Evolutionary conservation across 2,329 filamentous ascomycete genomes (phyloP).

Genomic region (Ophiostoma ips): DNA sequence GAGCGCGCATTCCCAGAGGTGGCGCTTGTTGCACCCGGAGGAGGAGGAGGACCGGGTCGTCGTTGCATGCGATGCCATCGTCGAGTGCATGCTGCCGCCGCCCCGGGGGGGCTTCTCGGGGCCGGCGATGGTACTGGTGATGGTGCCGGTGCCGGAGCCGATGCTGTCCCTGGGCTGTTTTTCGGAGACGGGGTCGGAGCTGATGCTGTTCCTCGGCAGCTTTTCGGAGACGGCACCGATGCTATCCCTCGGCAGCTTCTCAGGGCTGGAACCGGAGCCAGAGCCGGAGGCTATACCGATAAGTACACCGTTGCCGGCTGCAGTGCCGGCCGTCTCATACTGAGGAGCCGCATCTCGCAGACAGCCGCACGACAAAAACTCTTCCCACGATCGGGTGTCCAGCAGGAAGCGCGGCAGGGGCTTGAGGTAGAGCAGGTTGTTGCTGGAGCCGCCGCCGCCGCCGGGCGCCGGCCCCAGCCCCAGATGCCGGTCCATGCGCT

Average conservation of each 20-base stretch:
- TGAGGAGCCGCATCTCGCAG: no score
- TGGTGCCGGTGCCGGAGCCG: not conserved
- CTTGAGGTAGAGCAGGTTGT: conserved; percentile 21
- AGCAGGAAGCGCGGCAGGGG: conserved; percentile 24
- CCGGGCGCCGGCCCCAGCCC: conserved; percentile 16
- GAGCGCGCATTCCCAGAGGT: conserved; percentile 18
- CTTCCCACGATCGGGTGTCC: conserved; percentile 18
- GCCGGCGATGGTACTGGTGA: no score
- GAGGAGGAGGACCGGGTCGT: not conserved
- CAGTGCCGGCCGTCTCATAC: no score
- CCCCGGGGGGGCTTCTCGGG: no score
- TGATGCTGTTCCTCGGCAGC: no score
- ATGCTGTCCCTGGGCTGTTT: not conserved
- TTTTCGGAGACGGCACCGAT: no score
- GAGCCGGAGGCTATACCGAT: no score
- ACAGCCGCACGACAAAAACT: conserved; percentile 12
- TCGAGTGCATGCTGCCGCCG: not conserved
- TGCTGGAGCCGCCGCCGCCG: conserved; percentile 10
- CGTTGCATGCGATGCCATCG: no score
- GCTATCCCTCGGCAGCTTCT: no score
- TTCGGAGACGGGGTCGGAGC: no score
- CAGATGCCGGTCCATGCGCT: conserved; percentile 22
- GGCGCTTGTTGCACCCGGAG: conserved; percentile 9
- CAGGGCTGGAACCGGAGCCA: no score
- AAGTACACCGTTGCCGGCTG: no score